Conservation (phyloP, 2,329 filamentous ascomycete species). For the Cylindrodendrum hubeiense region DNA sequence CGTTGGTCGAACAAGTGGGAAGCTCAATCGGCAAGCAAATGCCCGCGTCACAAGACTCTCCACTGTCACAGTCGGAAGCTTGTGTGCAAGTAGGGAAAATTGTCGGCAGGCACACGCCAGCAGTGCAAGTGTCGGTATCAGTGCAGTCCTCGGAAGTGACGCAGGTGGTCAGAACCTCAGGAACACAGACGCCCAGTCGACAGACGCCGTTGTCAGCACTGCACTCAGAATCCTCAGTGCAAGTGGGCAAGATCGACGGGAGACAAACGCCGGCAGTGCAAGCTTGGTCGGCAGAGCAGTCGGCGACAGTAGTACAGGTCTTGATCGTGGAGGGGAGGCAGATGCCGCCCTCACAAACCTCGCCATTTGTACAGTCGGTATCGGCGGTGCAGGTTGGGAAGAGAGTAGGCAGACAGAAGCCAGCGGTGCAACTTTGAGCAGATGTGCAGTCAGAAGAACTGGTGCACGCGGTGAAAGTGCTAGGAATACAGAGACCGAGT, state of each 20-base stretch:
- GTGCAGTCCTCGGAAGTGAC: not conserved
- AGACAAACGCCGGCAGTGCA: slow-evolving; percentile 15
- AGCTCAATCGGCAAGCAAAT: not conserved
- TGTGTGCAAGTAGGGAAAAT: slow-evolving; percentile 1
- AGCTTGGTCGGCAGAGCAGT: not conserved
- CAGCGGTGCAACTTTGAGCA: not conserved
- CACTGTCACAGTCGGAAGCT: not conserved
- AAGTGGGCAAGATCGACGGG: not conserved
- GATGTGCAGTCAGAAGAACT: not conserved
- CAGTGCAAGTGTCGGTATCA: not conserved
- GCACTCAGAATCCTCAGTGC: slow-evolving; percentile 6
- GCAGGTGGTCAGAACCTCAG: slow-evolving; percentile 2
- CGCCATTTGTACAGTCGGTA: not conserved
- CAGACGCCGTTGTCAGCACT: not conserved
- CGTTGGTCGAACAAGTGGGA: not conserved
- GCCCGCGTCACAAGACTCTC: not conserved
- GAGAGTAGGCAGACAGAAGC: not conserved
- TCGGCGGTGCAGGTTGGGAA: slow-evolving; percentile 10
- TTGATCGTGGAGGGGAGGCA: not conserved
- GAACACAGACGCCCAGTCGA: slow-evolving; percentile 10
- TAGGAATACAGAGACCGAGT: slow-evolving; percentile 2
- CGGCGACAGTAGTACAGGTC: not conserved
- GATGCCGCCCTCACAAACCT: not conserved
- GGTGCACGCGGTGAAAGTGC: not conserved
- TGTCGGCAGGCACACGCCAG: slow-evolving; percentile 6